A percentile compares a stretch with the other conserved stretches of the same genome.
Conservation (phyloP, 73 alveolate species). For the Tetrahymena borealis region DNA sequence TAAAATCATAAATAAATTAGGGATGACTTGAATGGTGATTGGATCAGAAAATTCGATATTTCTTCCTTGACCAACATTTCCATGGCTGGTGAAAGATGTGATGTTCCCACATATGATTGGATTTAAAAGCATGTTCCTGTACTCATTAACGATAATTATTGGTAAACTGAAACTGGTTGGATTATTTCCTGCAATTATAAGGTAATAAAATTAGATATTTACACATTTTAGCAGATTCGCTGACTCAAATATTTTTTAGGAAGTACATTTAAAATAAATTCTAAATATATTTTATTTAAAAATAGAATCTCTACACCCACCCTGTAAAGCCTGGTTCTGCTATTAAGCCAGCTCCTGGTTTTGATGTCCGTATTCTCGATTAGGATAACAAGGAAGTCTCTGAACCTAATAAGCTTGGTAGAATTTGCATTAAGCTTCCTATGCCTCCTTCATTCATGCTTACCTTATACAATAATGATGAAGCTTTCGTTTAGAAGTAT, state of each 20-base stretch:
- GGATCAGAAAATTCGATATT: slow-evolving; percentile 68
- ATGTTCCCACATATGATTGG: slow-evolving; percentile 95
- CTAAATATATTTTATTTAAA: background rate
- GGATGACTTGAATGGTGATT: slow-evolving; percentile 93
- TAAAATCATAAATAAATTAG: too few relatives aligned
- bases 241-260: too few relatives aligned
- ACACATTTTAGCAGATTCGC: too few relatives aligned
- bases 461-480: slow-evolving; percentile 93
- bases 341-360: slow-evolving; percentile 94
- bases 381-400: slow-evolving; percentile 61
- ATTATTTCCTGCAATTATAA: slow-evolving; percentile 65
- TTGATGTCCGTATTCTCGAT: slow-evolving; percentile 74
- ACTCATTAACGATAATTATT: slow-evolving; percentile 95
- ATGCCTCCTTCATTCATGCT: slow-evolving; percentile 98
- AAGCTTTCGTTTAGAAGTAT: slow-evolving; percentile 87
- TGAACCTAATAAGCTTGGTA: slow-evolving; percentile 66
- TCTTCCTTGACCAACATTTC: slow-evolving; percentile 64
- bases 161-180: slow-evolving; percentile 99
- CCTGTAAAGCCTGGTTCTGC: slow-evolving; percentile 86
- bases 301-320: slow-evolving; percentile 9
- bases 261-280: background rate
- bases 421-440: slow-evolving; percentile 90
- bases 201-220: slow-evolving; percentile 2
- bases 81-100: slow-evolving; percentile 99
- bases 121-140: slow-evolving; percentile 58